Evolutionary conservation across 2,329 filamentous ascomycete species (phyloP).

Genomic region (Cyphellophora attinorum): DNA sequence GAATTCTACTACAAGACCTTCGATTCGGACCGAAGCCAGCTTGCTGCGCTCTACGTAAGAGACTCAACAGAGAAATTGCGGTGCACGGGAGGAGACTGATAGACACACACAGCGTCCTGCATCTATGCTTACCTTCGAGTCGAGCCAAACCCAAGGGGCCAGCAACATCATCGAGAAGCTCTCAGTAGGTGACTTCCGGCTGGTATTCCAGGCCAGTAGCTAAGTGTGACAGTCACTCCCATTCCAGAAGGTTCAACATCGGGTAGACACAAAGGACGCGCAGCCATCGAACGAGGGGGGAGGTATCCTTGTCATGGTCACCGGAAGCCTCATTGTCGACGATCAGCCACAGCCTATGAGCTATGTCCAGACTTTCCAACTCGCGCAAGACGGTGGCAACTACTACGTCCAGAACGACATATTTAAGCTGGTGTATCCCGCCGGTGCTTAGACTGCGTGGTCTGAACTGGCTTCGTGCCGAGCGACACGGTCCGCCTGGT

Average conservation of each 20-base stretch:
- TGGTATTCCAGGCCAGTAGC: neutral
- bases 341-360: conserved; percentile 79
- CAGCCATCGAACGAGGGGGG: conserved; percentile 60
- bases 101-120: conserved; percentile 68
- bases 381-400: conserved; percentile 59
- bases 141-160: conserved; percentile 53
- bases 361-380: conserved; percentile 85
- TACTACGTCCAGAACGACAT: conserved; percentile 92
- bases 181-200: conserved; percentile 43
- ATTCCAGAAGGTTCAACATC: conserved; percentile 73
- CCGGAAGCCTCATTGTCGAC: conserved; percentile 78
- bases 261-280: conserved; percentile 67
- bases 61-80: too few relatives aligned
- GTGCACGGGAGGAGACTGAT: conserved; percentile 14
- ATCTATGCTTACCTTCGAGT: conserved; percentile 94
- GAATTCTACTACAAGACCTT: conserved; percentile 86
- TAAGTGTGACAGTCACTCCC: conserved; percentile 52
- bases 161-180: conserved; percentile 70
- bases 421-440: conserved; percentile 73
- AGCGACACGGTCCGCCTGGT: too few relatives aligned
- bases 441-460: too few relatives aligned
- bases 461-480: too few relatives aligned
- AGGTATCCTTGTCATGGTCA: conserved; percentile 78
- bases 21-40: conserved; percentile 57
- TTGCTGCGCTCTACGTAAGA: conserved; percentile 73